Evolutionary conservation across 192 early-diverging fungal genomes (phyloP).

Genomic region (Umbelopsis isabellina): DNA sequence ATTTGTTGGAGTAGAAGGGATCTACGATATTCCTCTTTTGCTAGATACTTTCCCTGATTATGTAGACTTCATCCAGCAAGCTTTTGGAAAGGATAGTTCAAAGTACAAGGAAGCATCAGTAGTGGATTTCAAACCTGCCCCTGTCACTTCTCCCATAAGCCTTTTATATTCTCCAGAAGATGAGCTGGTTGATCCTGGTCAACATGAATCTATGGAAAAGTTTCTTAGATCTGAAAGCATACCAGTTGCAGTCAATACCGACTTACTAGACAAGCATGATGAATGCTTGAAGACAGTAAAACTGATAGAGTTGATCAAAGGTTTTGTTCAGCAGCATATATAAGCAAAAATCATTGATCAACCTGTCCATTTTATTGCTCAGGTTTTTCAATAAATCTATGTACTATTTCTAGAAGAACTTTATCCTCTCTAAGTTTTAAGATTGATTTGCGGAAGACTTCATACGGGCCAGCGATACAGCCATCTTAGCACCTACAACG

Average conservation of each 20-base stretch:
- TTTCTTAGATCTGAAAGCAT: slow-evolving; percentile 17
- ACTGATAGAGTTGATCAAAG: not conserved
- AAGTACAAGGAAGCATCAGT: slow-evolving; percentile 54
- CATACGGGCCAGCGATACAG: slow-evolving; percentile 49
- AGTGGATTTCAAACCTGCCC: slow-evolving; percentile 8
- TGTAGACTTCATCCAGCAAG: slow-evolving; percentile 70
- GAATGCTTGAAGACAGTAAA: slow-evolving; percentile 1
- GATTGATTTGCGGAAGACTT: too few relatives aligned
- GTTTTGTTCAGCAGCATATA: not conserved
- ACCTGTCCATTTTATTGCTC: not conserved
- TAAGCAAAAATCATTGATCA: not conserved
- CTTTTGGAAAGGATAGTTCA: slow-evolving; percentile 59
- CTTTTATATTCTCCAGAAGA: slow-evolving; percentile 72
- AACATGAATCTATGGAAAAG: slow-evolving; percentile 42
- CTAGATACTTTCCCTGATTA: slow-evolving; percentile 68
- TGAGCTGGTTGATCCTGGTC: slow-evolving; percentile 66
- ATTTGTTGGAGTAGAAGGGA: slow-evolving; percentile 79
- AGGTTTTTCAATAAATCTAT: not conserved
- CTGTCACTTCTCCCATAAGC: slow-evolving; percentile 48
- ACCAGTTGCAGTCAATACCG: slow-evolving; percentile 14
- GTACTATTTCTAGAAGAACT: not conserved
- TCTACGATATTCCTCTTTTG: slow-evolving; percentile 78
- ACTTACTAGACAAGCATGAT: slow-evolving; percentile 23
- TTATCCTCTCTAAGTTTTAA: slow-evolving; percentile 13
- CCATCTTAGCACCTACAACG: slow-evolving; percentile 77